Evolutionary conservation across 768 basidiomycete genomes (phyloP).

Genomic region (Macrolepiota fuliginosa): DNA sequence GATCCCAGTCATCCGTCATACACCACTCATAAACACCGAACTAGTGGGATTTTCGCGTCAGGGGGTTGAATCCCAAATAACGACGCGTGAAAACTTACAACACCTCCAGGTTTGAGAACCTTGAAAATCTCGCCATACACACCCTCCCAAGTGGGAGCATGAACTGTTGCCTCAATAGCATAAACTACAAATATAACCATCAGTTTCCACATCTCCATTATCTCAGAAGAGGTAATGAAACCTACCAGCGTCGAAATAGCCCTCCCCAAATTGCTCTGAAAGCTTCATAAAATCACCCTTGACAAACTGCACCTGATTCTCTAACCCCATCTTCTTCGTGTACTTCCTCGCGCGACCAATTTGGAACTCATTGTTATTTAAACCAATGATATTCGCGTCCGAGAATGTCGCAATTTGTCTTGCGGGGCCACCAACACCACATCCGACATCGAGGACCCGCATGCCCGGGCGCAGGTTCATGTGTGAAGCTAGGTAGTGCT

Average conservation of each 20-base stretch:
- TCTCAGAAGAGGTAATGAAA: not conserved
- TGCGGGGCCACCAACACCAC: constrained; percentile 97
- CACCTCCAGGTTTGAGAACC: constrained; percentile 94
- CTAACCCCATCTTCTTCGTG: constrained; percentile 72
- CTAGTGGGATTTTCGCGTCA: constrained; percentile 33
- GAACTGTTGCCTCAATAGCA: constrained; percentile 96
- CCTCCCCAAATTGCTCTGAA: constrained; percentile 85
- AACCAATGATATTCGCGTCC: constrained; percentile 78
- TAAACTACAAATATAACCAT: constrained; percentile 56
- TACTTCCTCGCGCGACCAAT: constrained; percentile 82
- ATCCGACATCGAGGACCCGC: constrained; percentile 97
- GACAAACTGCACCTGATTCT: constrained; percentile 75
- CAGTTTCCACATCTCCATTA: not conserved
- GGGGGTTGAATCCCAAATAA: not conserved
- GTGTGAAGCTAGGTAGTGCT: constrained; percentile 92
- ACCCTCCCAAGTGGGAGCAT: constrained; percentile 94
- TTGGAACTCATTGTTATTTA: constrained; percentile 98
- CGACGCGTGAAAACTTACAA: constrained; percentile 51
- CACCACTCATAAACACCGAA: constrained; percentile 99
- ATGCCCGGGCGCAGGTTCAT: constrained; percentile 86
- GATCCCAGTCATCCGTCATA: constrained; percentile 96
- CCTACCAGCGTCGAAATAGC: constrained; percentile 92
- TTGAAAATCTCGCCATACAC: constrained; percentile 92
- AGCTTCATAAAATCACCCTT: constrained; percentile 98
- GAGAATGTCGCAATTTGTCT: constrained; percentile 92